phyloP scores from a whole-genome alignment of 2,329 filamentous ascomycete genomes.

The Cordyceps javanica region DNA sequence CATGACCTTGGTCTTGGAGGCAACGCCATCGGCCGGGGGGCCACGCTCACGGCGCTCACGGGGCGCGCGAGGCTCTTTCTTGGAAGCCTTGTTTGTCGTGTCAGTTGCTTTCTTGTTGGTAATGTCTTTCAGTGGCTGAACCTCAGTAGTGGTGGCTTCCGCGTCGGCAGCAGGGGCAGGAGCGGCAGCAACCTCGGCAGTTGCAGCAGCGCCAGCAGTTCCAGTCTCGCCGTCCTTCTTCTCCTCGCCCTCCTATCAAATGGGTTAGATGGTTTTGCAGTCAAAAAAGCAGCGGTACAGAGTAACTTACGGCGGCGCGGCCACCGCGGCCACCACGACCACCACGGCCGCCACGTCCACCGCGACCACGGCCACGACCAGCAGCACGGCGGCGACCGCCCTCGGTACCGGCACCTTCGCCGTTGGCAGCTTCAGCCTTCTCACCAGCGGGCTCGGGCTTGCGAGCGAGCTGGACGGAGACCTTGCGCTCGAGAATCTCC shows the following conservation, averaged over 20 bases:
- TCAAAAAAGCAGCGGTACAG: not conserved
- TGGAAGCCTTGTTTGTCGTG: conserved; percentile 53
- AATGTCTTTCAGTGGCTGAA: conserved; percentile 54
- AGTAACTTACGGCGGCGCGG: conserved; percentile 36
- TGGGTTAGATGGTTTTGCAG: not conserved
- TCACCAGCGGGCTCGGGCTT: conserved; percentile 85
- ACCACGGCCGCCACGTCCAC: conserved; percentile 59
- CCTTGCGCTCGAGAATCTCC: conserved; percentile 97
- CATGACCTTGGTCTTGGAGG: conserved; percentile 99
- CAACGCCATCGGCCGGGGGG: conserved; percentile 92
- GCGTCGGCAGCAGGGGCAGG: conserved; percentile 37
- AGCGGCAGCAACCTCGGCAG: conserved; percentile 20
- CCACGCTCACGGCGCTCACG: conserved; percentile 71
- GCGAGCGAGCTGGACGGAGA: conserved; percentile 96
- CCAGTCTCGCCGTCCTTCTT: conserved; percentile 42
- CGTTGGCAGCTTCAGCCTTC: conserved; percentile 67
- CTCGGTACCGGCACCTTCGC: conserved; percentile 66
- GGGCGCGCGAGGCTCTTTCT: conserved; percentile 47
- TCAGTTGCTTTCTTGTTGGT: conserved; percentile 54
- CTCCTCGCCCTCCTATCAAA: conserved; percentile 31
- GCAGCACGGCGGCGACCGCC: conserved; percentile 57
- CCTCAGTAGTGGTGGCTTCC: conserved; percentile 44
- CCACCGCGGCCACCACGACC: conserved; percentile 51
- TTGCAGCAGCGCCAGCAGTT: conserved; percentile 37
- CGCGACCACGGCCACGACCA: conserved; percentile 62